Evolutionary conservation across 108 stramenopile species (phyloP).

Genomic region (Nitzschia sp.): DNA sequence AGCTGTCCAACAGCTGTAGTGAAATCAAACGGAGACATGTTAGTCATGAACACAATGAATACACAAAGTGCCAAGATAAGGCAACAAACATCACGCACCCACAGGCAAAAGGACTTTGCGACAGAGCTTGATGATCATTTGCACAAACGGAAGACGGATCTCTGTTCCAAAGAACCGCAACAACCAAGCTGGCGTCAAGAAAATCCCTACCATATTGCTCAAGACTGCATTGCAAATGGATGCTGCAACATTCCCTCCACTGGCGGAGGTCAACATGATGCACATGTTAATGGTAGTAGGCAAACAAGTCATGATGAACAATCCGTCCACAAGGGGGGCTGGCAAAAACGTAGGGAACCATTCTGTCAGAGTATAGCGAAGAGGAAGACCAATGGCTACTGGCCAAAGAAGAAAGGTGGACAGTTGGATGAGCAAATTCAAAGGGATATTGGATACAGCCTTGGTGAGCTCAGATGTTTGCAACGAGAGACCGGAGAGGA

Average conservation of each 20-base stretch:
- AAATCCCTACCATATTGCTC: conserved; percentile 82
- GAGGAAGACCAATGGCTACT: conserved; percentile 68
- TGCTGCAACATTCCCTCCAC: conserved; percentile 79
- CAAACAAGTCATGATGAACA: conserved; percentile 77
- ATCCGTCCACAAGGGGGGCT: conserved; percentile 60
- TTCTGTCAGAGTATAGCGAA: conserved; percentile 42
- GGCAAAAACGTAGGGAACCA: conserved; percentile 53
- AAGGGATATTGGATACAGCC: conserved; percentile 67
- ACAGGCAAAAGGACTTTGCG: conserved; percentile 83
- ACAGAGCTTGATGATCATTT: conserved; percentile 72
- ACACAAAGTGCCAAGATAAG: neutral
- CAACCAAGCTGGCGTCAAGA: conserved; percentile 86
- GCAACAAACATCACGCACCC: neutral
- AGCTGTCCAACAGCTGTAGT: conserved; percentile 63
- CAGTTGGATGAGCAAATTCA: conserved; percentile 72
- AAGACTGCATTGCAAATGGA: conserved; percentile 89
- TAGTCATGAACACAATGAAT: neutral
- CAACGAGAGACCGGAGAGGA: conserved; percentile 80
- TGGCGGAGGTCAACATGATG: conserved; percentile 76
- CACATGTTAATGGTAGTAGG: conserved; percentile 96
- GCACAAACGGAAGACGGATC: conserved; percentile 74
- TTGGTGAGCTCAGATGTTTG: conserved; percentile 65
- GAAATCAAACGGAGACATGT: neutral
- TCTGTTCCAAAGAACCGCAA: conserved; percentile 71
- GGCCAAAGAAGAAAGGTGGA: conserved; percentile 78